phyloP scores from a whole-genome alignment of 768 basidiomycete genomes.

The Podaxis sp. region DNA sequence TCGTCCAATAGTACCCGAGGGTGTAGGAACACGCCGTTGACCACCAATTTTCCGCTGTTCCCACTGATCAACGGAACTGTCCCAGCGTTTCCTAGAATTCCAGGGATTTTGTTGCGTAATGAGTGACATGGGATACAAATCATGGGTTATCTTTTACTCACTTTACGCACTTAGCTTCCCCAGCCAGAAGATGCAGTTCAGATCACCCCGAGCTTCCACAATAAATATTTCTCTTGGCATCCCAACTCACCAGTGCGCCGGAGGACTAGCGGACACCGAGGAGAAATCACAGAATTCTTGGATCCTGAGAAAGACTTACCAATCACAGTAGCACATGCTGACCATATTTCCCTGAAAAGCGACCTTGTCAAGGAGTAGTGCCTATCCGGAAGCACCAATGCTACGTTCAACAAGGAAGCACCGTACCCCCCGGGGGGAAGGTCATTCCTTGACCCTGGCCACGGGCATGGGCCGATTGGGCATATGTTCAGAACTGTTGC shows the following conservation, averaged over 20 bases:
- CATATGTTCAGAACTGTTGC: background rate
- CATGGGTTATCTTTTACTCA: slow-evolving; percentile 6
- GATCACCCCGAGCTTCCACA: background rate
- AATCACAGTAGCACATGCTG: background rate
- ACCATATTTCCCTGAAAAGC: background rate
- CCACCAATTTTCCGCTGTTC: background rate
- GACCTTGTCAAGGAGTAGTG: background rate
- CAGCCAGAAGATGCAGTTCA: background rate
- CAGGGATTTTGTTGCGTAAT: slow-evolving; percentile 2
- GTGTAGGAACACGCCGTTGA: background rate
- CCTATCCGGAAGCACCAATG: background rate
- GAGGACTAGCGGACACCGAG: background rate
- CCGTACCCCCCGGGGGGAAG: slow-evolving; percentile 1
- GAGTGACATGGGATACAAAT: slow-evolving; percentile 3
- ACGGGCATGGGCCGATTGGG: background rate
- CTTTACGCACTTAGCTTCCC: background rate
- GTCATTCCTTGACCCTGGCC: background rate
- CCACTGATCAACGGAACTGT: background rate
- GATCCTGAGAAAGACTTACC: background rate
- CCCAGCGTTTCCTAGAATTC: background rate
- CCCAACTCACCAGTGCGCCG: background rate
- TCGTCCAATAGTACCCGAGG: background rate
- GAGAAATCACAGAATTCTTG: background rate
- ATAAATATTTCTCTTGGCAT: background rate
- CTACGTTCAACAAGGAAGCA: background rate